A percentile compares a stretch with the other conserved stretches of the same genome.
Evolutionary conservation across 805 yeast species (phyloP).

Genomic region (Ogataea paradorogensis): DNA sequence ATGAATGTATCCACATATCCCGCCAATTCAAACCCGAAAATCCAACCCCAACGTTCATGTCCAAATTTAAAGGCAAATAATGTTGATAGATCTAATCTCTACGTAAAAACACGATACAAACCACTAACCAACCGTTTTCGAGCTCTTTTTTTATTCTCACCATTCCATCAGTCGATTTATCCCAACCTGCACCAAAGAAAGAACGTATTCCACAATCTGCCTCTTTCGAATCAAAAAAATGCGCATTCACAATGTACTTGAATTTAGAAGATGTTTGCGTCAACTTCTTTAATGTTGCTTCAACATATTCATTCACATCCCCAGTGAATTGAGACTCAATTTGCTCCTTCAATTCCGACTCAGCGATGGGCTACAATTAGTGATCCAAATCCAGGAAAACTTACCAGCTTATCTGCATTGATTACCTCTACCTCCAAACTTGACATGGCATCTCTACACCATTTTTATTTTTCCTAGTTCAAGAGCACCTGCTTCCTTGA

Average conservation of each 20-base stretch:
- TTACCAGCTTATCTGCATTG: slow-evolving; percentile 19
- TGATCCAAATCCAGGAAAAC: slow-evolving; percentile 1
- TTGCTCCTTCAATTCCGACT: slow-evolving; percentile 16
- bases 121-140: slow-evolving; percentile 18
- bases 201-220: slow-evolving; percentile 34
- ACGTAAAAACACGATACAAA: slow-evolving; percentile 34
- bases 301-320: slow-evolving; percentile 3
- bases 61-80: slow-evolving; percentile 12
- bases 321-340: slow-evolving; percentile 7
- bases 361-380: slow-evolving; percentile 22
- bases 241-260: slow-evolving; percentile 51
- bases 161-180: slow-evolving; percentile 52
- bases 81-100: slow-evolving; percentile 5
- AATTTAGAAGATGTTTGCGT: slow-evolving; percentile 48
- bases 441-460: slow-evolving; percentile 11
- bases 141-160: slow-evolving; percentile 34
- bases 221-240: slow-evolving; percentile 31
- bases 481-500: no score
- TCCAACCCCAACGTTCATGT: slow-evolving; percentile 20
- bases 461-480: neutral
- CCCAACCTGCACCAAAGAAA: slow-evolving; percentile 57
- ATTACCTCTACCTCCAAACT: slow-evolving; percentile 4
- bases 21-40: slow-evolving; percentile 11
- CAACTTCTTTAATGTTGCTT: slow-evolving; percentile 24
- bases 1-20: slow-evolving; percentile 24